Conservation (phyloP, 2,329 filamentous ascomycete species). For the Colletotrichum orbiculare region DNA sequence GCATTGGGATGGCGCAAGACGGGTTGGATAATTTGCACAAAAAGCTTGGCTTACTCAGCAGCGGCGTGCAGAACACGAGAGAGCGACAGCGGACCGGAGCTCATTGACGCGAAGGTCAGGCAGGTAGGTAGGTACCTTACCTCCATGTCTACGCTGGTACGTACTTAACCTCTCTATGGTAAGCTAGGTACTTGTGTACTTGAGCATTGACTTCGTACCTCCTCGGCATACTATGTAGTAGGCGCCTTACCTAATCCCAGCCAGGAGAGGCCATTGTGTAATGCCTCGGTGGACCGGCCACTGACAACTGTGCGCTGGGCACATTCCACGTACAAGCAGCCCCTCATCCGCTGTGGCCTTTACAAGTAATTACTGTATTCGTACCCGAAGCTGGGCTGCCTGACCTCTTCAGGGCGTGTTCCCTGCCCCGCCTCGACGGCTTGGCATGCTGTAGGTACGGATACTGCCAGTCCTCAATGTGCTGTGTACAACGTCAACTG, state of each 20-base stretch:
- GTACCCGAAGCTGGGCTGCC: constrained; percentile 20
- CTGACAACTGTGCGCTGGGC: no score
- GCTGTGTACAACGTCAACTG: no score
- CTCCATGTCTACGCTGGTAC: constrained; percentile 3
- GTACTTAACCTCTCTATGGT: neutral
- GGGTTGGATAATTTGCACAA: constrained; percentile 19
- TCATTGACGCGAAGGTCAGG: constrained; percentile 19
- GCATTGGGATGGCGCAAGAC: constrained; percentile 32
- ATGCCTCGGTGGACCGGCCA: no score
- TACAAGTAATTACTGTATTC: neutral
- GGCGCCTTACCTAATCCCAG: no score
- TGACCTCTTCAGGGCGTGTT: constrained; percentile 22
- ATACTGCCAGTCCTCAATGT: no score
- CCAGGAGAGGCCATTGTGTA: no score
- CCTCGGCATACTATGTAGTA: no score
- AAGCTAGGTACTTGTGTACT: no score
- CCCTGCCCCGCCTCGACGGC: constrained; percentile 35
- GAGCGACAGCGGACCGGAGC: constrained; percentile 32
- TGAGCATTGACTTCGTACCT: no score
- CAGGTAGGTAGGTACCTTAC: neutral
- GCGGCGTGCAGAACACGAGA: constrained; percentile 5
- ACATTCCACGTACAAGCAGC: no score
- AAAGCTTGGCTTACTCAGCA: constrained; percentile 1
- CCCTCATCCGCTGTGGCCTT: no score
- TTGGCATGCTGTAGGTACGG: constrained; percentile 1